phyloP scores from a whole-genome alignment of 2,329 filamentous ascomycete species.

The Clarireedia homoeocarpa region DNA sequence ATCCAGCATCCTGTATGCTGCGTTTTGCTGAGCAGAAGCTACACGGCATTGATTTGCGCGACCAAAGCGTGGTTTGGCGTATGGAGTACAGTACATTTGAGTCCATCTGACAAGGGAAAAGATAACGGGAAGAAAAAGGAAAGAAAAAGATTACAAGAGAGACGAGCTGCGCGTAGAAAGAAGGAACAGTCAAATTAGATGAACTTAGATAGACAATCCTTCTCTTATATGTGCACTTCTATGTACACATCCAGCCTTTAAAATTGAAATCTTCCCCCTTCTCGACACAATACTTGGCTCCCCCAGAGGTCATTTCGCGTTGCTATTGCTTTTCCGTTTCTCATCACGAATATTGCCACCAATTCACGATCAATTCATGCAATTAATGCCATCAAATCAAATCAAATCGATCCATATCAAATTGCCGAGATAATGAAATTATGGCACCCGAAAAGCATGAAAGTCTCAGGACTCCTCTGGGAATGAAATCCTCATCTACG shows the following conservation, averaged over 20 bases:
- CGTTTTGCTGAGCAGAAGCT: not conserved
- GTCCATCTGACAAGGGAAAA: not conserved
- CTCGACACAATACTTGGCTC: not conserved
- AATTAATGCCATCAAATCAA: not conserved
- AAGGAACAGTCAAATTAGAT: not conserved
- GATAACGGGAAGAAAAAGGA: not conserved
- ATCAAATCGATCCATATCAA: not conserved
- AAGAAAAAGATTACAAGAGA: not conserved
- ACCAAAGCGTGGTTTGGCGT: not conserved
- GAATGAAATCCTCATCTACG: not conserved
- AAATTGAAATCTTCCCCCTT: not conserved
- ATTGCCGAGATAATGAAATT: not conserved
- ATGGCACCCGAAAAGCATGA: constrained; percentile 5
- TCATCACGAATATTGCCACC: not conserved
- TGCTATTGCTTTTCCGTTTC: not conserved
- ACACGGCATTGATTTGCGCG: not conserved
- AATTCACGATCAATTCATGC: not conserved
- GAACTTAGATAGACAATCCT: not conserved
- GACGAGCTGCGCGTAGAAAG: not conserved
- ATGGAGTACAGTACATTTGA: not conserved
- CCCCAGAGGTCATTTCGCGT: not conserved
- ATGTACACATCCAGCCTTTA: not conserved
- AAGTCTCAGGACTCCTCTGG: constrained; percentile 1
- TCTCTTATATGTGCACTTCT: not conserved
- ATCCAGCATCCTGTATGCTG: not conserved